A percentile compares a stretch with the other conserved stretches of the same genome.
Conservation (phyloP, 1,284 basidiomycete genomes). For the Ganoderma sp. region DNA sequence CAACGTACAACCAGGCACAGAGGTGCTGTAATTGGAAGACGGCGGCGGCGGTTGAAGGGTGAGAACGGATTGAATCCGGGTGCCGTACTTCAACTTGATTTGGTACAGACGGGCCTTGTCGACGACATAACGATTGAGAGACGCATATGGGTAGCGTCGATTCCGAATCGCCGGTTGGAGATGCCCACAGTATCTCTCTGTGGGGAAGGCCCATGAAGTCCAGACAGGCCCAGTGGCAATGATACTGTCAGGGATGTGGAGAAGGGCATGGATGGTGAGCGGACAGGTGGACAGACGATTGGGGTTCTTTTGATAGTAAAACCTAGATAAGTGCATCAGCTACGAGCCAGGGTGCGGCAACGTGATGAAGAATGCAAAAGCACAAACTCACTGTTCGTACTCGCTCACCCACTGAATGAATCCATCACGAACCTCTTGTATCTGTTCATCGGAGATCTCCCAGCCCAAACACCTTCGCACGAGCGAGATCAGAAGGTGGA, state of each 20-base stretch:
- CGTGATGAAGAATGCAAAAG: no score
- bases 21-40: no score
- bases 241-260: slow-evolving; percentile 40
- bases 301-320: slow-evolving; percentile 42
- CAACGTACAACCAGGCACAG: no score
- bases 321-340: no score
- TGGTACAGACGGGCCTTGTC: slow-evolving; percentile 22
- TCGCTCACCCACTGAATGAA: no score
- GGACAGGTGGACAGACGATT: slow-evolving; percentile 9
- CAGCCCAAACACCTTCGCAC: no score
- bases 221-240: slow-evolving; percentile 43
- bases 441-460: no score
- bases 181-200: slow-evolving; percentile 7
- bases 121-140: slow-evolving; percentile 25
- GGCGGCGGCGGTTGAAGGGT: no score
- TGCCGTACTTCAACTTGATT: neutral
- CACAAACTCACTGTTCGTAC: no score
- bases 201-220: slow-evolving; percentile 22
- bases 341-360: no score
- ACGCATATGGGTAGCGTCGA: neutral
- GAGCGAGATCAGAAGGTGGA: no score
- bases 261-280: neutral
- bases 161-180: slow-evolving; percentile 3
- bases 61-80: slow-evolving; percentile 2
- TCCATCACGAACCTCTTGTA: no score